Base-by-base conservation (phyloP, 202 grass and related monocot species). In the Bolboschoenoplectus hybrid region DNA sequence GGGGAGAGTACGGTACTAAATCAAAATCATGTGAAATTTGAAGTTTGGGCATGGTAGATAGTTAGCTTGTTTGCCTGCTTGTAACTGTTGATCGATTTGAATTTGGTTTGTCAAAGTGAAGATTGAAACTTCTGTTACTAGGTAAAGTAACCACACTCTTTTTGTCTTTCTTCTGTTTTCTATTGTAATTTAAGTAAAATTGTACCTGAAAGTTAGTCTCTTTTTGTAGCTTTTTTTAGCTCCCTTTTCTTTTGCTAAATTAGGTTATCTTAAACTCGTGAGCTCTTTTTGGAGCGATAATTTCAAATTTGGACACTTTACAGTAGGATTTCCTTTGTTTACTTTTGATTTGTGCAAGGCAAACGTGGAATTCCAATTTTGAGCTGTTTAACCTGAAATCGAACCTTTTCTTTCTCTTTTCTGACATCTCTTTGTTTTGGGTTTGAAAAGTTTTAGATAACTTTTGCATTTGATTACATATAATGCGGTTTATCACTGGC, bases 161-260 rank as follows among this genome's bases (percentile, higher is more conserved):
- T 77, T 70, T 84, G 44, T 58, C 75, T 10, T 79, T 58, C 5
- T 79, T 79, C 14, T 79, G 75, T 40, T 40, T 70, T 34, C 9
- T 56, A 84, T 39, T 84, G 81, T 32, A 70, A 68, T 70, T 82
- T 6, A 66, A 49, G 36, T 34, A 52, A 83, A 84, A 20, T 41
- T 70, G 45, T 49, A 67, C 40, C 52, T 14, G 6, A 16, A 82
- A 82, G 58, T 82, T 50, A 51, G 61, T 58, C 43, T 61, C 17
- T 3, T 71, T 83, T n/a, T 70, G 19, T 84, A 5, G 6, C 32
- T 43, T 84, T 61, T 26, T 84, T 69, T 84, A 53, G 55, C 35
- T 52, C 32, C 20, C 13, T 70, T 20, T 40, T 7, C 45, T 55
- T 84, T 67, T 84, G 45, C 66, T 84, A 70, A 70, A 84, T 84